These are phyloP conservation scores for Carex littledalei DNA, from an alignment of 176 grass and related monocot genomes.

Conservation along the genomic window DNA sequence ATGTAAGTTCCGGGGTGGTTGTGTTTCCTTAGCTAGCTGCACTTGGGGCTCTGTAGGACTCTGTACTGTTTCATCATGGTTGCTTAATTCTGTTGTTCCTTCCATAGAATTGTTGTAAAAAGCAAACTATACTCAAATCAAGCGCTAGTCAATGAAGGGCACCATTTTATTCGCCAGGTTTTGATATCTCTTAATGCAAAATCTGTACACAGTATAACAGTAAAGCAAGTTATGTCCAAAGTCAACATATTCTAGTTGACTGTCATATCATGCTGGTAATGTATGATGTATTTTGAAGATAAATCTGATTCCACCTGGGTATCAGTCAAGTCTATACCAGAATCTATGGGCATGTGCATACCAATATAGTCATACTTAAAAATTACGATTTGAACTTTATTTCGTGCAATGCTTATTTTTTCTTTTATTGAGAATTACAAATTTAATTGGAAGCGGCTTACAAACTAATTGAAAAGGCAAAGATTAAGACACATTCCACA, in stretches of 20 bases:
- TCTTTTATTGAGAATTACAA: neutral
- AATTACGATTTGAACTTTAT: neutral
- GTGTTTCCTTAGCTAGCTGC: conserved; percentile 51
- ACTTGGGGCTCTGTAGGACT: conserved; percentile 5
- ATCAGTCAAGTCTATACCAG: neutral
- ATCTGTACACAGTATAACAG: conserved; percentile 9
- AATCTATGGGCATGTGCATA: neutral
- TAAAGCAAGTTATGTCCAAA: neutral
- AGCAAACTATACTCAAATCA: neutral
- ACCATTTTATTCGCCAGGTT: neutral
- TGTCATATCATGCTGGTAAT: neutral
- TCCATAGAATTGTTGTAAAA: conserved; percentile 41
- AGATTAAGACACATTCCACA: neutral
- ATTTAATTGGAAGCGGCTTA: neutral
- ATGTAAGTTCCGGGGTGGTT: conserved; percentile 29
- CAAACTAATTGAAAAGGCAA: neutral
- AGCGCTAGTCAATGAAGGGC: neutral
- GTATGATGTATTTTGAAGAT: neutral
- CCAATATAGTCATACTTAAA: neutral
- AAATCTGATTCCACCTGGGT: neutral
- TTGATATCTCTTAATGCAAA: neutral
- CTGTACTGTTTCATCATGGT: conserved; percentile 29
- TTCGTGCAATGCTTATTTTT: neutral
- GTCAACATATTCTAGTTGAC: neutral
- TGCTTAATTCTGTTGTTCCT: conserved; percentile 40